Conservation (phyloP, 1,284 basidiomycete species). For the Phylloporus sp. region DNA sequence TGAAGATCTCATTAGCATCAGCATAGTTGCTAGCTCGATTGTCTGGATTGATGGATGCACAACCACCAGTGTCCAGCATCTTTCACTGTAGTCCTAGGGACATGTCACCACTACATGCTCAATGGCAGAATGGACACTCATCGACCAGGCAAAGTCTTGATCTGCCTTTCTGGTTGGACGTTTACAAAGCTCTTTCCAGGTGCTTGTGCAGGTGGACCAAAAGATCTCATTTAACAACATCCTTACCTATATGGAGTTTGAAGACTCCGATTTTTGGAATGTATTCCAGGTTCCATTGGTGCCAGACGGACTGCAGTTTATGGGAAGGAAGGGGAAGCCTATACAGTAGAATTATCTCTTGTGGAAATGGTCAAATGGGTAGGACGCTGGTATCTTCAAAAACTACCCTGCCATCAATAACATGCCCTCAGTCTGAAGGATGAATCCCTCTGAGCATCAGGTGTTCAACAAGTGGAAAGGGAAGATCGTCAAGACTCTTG, state of each 20-base stretch:
- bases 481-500: constrained; percentile 42
- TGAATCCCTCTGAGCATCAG: constrained; percentile 42
- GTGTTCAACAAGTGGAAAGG: constrained; percentile 45
- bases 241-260: constrained; percentile 49
- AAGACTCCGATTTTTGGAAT: constrained; percentile 45
- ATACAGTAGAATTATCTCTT: constrained; percentile 48
- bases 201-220: constrained; percentile 30
- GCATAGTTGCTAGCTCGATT: constrained; percentile 50
- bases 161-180: constrained; percentile 26
- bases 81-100: constrained; percentile 44
- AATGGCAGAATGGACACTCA: constrained; percentile 43
- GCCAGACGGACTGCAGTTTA: constrained; percentile 45
- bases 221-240: constrained; percentile 35
- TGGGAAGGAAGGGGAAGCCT: constrained; percentile 44
- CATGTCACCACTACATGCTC: constrained; percentile 23
- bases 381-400: constrained; percentile 47
- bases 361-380: constrained; percentile 48
- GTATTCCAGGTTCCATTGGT: constrained; percentile 52
- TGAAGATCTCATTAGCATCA: constrained; percentile 59
- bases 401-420: constrained; percentile 29
- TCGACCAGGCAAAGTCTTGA: constrained; percentile 41
- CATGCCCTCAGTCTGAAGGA: constrained; percentile 47
- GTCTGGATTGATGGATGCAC: constrained; percentile 63
- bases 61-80: constrained; percentile 46
- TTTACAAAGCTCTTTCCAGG: constrained; percentile 39